phyloP scores from a whole-genome alignment of 2,329 filamentous ascomycete genomes.

The Fusarium fracticaudum region DNA sequence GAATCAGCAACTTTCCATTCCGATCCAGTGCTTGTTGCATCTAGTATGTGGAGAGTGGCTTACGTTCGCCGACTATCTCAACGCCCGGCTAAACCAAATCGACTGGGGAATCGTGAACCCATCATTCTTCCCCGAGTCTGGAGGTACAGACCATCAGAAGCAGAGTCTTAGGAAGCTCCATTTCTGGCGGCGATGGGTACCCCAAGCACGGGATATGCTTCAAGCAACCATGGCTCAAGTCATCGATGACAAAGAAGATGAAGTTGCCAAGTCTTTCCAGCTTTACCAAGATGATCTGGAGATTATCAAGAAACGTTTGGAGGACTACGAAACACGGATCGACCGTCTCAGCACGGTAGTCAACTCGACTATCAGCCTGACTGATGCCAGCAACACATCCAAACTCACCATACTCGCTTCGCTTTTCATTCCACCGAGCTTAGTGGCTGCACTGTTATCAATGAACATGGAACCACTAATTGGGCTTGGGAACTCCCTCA shows the following conservation, averaged over 20 bases:
- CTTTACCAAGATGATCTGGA: background rate
- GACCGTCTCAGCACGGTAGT: background rate
- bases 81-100: background rate
- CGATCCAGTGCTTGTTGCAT: background rate
- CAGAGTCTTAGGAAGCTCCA: background rate
- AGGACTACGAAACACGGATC: background rate
- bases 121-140: background rate
- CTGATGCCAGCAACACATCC: background rate
- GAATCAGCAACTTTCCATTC: background rate
- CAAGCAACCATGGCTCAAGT: background rate
- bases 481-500: background rate
- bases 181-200: background rate
- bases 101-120: background rate
- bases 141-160: background rate
- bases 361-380: background rate
- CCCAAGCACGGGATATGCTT: background rate
- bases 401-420: background rate
- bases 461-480: background rate
- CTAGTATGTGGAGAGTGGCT: background rate
- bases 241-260: rapidly evolving
- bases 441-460: background rate
- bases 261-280: background rate
- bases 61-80: background rate
- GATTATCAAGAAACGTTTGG: background rate
- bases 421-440: background rate